phyloP scores from a whole-genome alignment of 805 yeast species.

The Cyberlindnera euphorbiiphila region DNA sequence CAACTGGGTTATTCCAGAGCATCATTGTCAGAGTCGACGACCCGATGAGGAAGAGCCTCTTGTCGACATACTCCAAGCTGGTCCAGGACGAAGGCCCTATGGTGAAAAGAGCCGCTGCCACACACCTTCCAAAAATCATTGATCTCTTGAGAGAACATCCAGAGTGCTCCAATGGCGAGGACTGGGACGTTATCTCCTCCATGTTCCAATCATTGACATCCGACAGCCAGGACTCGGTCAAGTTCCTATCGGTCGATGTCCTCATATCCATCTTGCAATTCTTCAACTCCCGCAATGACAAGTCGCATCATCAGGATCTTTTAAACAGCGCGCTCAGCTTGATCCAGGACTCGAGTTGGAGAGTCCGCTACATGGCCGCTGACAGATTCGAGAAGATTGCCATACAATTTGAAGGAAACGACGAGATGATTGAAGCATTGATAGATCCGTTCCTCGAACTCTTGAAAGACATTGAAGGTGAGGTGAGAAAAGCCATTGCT shows the following conservation, averaged over 20 bases:
- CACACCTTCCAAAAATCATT: slow-evolving; percentile 71
- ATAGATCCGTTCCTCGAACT: slow-evolving; percentile 62
- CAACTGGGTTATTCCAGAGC: slow-evolving; percentile 81
- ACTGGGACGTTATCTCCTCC: slow-evolving; percentile 73
- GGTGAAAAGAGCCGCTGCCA: slow-evolving; percentile 95
- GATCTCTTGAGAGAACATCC: slow-evolving; percentile 50
- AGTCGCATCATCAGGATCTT: slow-evolving; percentile 57
- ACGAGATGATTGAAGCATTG: slow-evolving; percentile 48
- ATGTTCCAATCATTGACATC: slow-evolving; percentile 76
- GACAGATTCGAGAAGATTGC: slow-evolving; percentile 82
- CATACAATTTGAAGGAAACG: slow-evolving; percentile 52
- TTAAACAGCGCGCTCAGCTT: slow-evolving; percentile 64
- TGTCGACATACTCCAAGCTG: slow-evolving; percentile 64
- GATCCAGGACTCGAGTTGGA: slow-evolving; percentile 90
- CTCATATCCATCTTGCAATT: slow-evolving; percentile 75
- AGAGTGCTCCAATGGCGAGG: slow-evolving; percentile 46
- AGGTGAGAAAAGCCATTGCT: slow-evolving; percentile 92
- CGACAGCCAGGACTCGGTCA: slow-evolving; percentile 94
- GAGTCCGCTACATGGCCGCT: slow-evolving; percentile 98
- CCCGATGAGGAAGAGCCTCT: slow-evolving; percentile 53
- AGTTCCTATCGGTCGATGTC: slow-evolving; percentile 83
- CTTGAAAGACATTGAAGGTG: slow-evolving; percentile 92
- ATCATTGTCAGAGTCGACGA: slow-evolving; percentile 58
- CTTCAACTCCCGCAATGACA: slow-evolving; percentile 55
- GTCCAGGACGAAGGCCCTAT: slow-evolving; percentile 92